phyloP scores from a whole-genome alignment of 2,329 filamentous ascomycete genomes.

The Fusarium devonianum region DNA sequence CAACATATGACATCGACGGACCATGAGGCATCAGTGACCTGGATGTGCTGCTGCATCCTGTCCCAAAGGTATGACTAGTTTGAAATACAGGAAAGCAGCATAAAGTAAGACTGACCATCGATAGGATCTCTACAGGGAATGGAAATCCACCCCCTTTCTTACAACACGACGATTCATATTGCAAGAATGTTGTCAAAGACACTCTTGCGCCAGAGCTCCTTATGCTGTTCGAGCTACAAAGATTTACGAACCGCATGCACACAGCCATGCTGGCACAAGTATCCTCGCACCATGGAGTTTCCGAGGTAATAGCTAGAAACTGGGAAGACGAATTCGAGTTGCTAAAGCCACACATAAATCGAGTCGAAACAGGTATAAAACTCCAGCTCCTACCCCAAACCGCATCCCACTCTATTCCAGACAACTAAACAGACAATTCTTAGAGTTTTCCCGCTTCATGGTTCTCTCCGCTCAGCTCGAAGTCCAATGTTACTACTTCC shows the following conservation, averaged over 20 bases:
- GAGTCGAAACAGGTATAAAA: slow-evolving; percentile 54
- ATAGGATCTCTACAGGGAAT: slow-evolving; percentile 48
- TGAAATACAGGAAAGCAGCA: neutral
- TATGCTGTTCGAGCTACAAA: slow-evolving; percentile 56
- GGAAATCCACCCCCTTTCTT: slow-evolving; percentile 60
- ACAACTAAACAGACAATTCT: neutral
- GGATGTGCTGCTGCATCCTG: slow-evolving; percentile 61
- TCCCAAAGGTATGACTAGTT: slow-evolving; percentile 52
- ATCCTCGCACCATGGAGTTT: slow-evolving; percentile 55
- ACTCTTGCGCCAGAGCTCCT: slow-evolving; percentile 54
- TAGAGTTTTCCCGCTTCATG: slow-evolving; percentile 58
- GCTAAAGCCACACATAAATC: slow-evolving; percentile 55
- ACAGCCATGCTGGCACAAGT: slow-evolving; percentile 57
- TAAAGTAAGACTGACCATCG: slow-evolving; percentile 6
- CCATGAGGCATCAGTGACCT: slow-evolving; percentile 61
- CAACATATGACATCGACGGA: slow-evolving; percentile 55
- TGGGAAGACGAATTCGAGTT: slow-evolving; percentile 62
- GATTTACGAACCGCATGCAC: slow-evolving; percentile 58
- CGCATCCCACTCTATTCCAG: rapidly evolving
- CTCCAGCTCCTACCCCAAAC: neutral
- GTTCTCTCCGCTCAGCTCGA: slow-evolving; percentile 59
- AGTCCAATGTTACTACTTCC: slow-evolving; percentile 61
- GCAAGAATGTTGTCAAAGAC: slow-evolving; percentile 50
- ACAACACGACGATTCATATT: slow-evolving; percentile 56
- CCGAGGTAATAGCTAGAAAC: slow-evolving; percentile 54